Evolutionary conservation across 306 rosid genomes (phyloP), one percentile per base, ranked within the genome.

Genomic region (Fagus crenata): DNA sequence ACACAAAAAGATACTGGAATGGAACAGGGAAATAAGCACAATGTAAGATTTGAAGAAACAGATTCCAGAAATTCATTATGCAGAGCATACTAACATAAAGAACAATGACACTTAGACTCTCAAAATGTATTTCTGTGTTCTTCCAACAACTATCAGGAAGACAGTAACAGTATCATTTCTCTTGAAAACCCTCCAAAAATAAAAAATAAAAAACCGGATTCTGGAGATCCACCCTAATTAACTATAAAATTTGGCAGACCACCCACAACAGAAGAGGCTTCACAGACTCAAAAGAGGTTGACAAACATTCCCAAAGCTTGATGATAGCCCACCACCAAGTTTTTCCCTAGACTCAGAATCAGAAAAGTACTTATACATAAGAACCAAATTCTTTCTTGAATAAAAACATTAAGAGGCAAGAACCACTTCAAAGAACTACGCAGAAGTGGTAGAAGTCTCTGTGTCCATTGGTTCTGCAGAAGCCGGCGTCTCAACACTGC

Each of bases 401-500:
- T 67, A 55, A 80, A 59, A 54, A 46, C 75, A 49, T 51, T 72
- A 53, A 80, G 35, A 67, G 67, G 58, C 54, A 28, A 9, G 49
- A 77, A 68, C 2, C 80, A 84, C 72, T 63, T 9, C 77, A 55
- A 71, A 83, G 15, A 78, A 83, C 75, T 77, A 93, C 0, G 89
- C 89, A 67, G 85, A 75, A 76, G 82, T 75, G 49, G 87, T n/a
- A 56, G 96, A 43, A 74, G 91, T 82, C 41, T 92, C 96, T 1
- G 91, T 87, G 69, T 94, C 97, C 99, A 92, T 95, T 46, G 96
- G 86, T 78, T 95, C 95, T 2, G 85, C 22, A 15, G 86, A 73
- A 0, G 91, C 78, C 0, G 85, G 87, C 14, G 96, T 91, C 74
- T 90, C 89, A 42, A 70, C 69, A 36, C 53, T 59, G 1, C 55